These are phyloP conservation scores for Durio zibethinus DNA, from an alignment of 345 rosid species.

Conservation along the genomic window DNA sequence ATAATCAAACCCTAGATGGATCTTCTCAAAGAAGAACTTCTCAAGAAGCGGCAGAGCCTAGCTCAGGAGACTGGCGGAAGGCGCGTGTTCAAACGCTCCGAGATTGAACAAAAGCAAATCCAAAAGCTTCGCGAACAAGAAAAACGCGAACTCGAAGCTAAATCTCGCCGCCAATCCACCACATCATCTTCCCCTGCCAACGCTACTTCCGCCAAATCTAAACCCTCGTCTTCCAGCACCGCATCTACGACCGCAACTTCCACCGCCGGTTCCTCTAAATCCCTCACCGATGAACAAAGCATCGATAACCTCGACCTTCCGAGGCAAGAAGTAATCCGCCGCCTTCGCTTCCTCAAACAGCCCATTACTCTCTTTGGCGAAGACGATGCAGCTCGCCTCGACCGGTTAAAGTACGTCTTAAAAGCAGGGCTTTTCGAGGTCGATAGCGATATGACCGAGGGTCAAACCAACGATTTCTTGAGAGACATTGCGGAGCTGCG, in stretches of 20 bases:
- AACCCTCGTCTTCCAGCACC: slow-evolving; percentile 31
- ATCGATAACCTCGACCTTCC: slow-evolving; percentile 68
- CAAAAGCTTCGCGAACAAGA: slow-evolving; percentile 89
- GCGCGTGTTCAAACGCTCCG: slow-evolving; percentile 82
- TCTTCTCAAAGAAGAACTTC: slow-evolving; percentile 57
- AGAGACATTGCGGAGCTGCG: slow-evolving; percentile 87
- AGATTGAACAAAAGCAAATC: slow-evolving; percentile 79
- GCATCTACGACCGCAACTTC: slow-evolving; percentile 36
- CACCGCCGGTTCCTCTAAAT: slow-evolving; percentile 47
- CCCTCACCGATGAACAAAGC: slow-evolving; percentile 73
- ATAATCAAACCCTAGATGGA: slow-evolving; percentile 46
- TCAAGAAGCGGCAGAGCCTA: slow-evolving; percentile 64
- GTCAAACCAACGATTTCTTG: slow-evolving; percentile 95
- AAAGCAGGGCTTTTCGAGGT: slow-evolving; percentile 89
- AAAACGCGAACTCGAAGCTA: slow-evolving; percentile 84
- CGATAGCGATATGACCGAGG: slow-evolving; percentile 88
- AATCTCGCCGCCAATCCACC: slow-evolving; percentile 58
- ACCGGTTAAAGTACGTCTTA: slow-evolving; percentile 72
- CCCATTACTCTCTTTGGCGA: slow-evolving; percentile 95
- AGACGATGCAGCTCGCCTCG: slow-evolving; percentile 80
- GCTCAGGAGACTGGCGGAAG: slow-evolving; percentile 74
- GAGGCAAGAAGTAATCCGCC: slow-evolving; percentile 84
- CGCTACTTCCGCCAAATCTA: slow-evolving; percentile 30
- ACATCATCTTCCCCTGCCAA: slow-evolving; percentile 27
- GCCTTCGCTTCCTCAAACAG: slow-evolving; percentile 84